Percentiles rank a stretch among this genome's conserved stretches.
These are phyloP conservation scores for Rickenella mellea DNA, from an alignment of 768 basidiomycete genomes.

Conservation along the genomic window DNA sequence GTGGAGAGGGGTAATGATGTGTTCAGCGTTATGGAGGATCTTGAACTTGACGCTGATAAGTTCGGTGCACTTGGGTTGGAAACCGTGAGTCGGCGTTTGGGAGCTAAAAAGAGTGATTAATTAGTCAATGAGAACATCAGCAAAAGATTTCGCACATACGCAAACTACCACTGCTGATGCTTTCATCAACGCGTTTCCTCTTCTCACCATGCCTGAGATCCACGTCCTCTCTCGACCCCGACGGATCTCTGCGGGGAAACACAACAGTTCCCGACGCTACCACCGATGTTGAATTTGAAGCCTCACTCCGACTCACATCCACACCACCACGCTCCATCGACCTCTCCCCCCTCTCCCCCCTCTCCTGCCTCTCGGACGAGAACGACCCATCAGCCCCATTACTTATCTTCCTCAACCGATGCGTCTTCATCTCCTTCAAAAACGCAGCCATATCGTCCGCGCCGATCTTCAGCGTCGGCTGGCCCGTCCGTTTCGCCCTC, in stretches of 20 bases:
- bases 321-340: too few species aligned
- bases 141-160: conserved; percentile 22
- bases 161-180: conserved; percentile 14
- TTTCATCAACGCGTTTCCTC: conserved; percentile 18
- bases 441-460: conserved; percentile 81
- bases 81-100: conserved; percentile 29
- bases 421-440: conserved; percentile 70
- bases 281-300: conserved; percentile 4
- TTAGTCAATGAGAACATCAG: background rate
- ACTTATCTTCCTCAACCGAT: conserved; percentile 50
- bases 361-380: conserved; percentile 8
- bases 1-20: too few species aligned
- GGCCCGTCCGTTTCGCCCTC: conserved; percentile 37
- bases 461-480: conserved; percentile 63
- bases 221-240: conserved; percentile 2
- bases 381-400: conserved; percentile 16
- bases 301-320: conserved; percentile 4
- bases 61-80: conserved; percentile 18
- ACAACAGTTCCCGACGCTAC: too few species aligned
- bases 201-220: conserved; percentile 16
- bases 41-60: conserved; percentile 6
- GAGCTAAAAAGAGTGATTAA: conserved; percentile 8
- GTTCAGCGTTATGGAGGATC: too few species aligned
- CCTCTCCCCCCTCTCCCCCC: background rate
- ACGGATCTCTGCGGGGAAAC: too few species aligned